Percentiles rank a stretch among this genome's conserved stretches.
These are phyloP conservation scores for Solanum verrucosum DNA, from an alignment of 257 asterid species.

Conservation along the genomic window DNA sequence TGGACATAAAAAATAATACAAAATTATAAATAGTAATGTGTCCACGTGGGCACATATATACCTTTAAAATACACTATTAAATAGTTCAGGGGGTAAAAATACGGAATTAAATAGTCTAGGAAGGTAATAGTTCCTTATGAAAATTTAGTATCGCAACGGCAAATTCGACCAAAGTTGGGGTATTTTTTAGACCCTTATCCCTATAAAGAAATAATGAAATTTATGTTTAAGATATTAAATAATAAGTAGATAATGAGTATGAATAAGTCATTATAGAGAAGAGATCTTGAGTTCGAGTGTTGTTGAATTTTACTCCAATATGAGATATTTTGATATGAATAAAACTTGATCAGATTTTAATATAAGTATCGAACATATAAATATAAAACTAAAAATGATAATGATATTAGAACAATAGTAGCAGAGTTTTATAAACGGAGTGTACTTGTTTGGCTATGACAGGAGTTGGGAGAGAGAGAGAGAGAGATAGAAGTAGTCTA, in stretches of 20 bases:
- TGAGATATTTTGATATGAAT: accelerated
- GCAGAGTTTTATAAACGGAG: neutral
- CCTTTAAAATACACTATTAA: too few relatives aligned
- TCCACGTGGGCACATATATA: too few relatives aligned
- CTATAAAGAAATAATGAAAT: neutral
- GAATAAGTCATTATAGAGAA: neutral
- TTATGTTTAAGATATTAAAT: neutral
- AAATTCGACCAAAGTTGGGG: too few relatives aligned
- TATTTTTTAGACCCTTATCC: too few relatives aligned
- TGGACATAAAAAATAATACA: too few relatives aligned
- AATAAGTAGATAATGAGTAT: neutral
- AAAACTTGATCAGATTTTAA: neutral
- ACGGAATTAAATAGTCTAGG: too few relatives aligned
- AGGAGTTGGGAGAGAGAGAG: neutral
- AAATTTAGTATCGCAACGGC: too few relatives aligned
- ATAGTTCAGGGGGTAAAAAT: too few relatives aligned
- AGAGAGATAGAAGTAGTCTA: neutral
- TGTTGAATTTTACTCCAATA: neutral
- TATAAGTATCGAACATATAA: neutral
- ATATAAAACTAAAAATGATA: neutral
- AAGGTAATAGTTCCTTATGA: too few relatives aligned
- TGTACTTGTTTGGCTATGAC: neutral
- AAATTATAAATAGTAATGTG: too few relatives aligned
- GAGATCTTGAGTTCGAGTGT: neutral
- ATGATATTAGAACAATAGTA: neutral